Evolutionary conservation across 352 stramenopile species (phyloP), one percentile per base, ranked within the genome.

Genomic region (Globisporangium acanthophoron): DNA sequence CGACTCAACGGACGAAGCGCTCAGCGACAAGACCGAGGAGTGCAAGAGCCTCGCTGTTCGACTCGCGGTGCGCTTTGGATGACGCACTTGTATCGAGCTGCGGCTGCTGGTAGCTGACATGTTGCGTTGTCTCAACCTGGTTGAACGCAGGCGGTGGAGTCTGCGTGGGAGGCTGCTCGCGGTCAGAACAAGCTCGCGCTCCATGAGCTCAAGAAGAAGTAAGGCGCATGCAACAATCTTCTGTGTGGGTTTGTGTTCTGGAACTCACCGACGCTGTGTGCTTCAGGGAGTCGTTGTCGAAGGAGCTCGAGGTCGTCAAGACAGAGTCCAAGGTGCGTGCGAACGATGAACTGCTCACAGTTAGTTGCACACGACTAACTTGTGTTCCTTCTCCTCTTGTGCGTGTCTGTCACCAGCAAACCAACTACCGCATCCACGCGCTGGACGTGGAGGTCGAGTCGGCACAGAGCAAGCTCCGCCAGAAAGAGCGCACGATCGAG

Each of bases 171-270:
- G 65, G 66, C 79, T 31, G 79, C 83, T 33, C 83, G 83, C 3
- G 81, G 80, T 9, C 78, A 92, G 62, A 92, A 92, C 73, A 89
- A 88, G 49, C 77, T 77, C 50, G 76, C 77, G 12, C 48, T 90
- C 3, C 76, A 87, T n/a, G 75, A 86, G 61, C 78, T 90, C n/a
- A 91, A 89, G 62, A 92, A 89, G 61, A 87, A 83, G 78, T 82
- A 48, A 2, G 71, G 11, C 20, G 9, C 20, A 9, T 31, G n/a
- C 21, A 16, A 6, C 1, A n/a, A 1, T 47, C 3, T 57, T 11
- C 7, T 1, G 11, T 18, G n/a, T 2, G 3, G 11, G 15, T 35
- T 18, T 53, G 16, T 3, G 7, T n/a, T 5, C 3, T 31, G 15
- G 16, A 31, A 9, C 49, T 54, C 31, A 54, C 29, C 43, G n/a